These are phyloP conservation scores for Haplosporangium gracile DNA, from an alignment of 192 early-diverging fungal genomes.

Conservation along the genomic window DNA sequence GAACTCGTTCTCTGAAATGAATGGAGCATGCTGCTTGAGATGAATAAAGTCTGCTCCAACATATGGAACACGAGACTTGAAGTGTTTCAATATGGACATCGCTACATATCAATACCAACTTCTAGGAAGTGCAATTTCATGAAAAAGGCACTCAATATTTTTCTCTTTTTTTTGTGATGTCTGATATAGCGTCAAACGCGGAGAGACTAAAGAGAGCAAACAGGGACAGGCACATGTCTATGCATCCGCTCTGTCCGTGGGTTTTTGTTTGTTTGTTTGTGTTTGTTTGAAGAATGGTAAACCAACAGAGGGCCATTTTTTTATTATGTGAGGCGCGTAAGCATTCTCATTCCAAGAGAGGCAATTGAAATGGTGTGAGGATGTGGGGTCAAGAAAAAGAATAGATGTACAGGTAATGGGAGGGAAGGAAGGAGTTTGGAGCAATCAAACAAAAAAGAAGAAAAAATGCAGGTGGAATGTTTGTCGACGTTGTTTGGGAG, in stretches of 20 bases:
- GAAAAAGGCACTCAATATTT: not conserved
- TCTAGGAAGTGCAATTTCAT: too few species aligned
- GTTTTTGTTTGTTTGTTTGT: not conserved
- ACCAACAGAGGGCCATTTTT: not conserved
- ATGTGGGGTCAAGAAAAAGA: not conserved
- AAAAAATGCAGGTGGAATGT: not conserved
- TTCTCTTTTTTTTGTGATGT: not conserved
- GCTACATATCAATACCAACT: too few species aligned
- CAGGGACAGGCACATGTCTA: too few species aligned
- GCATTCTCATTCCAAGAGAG: not conserved
- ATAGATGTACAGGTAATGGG: not conserved
- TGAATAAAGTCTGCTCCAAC: too few species aligned
- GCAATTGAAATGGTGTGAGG: not conserved
- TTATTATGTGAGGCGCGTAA: not conserved
- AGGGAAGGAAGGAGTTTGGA: not conserved
- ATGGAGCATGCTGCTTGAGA: too few species aligned
- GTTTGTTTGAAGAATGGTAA: slow-evolving; percentile 1
- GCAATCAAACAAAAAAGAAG: not conserved
- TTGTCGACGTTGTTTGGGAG: not conserved
- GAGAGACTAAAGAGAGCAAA: too few species aligned
- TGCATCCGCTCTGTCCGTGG: too few species aligned
- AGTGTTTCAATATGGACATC: too few species aligned
- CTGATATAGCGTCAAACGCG: too few species aligned
- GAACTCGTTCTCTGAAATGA: too few species aligned
- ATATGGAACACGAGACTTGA: too few species aligned